Base-by-base conservation (phyloP, 805 yeast genomes). In the Candida awuae region DNA sequence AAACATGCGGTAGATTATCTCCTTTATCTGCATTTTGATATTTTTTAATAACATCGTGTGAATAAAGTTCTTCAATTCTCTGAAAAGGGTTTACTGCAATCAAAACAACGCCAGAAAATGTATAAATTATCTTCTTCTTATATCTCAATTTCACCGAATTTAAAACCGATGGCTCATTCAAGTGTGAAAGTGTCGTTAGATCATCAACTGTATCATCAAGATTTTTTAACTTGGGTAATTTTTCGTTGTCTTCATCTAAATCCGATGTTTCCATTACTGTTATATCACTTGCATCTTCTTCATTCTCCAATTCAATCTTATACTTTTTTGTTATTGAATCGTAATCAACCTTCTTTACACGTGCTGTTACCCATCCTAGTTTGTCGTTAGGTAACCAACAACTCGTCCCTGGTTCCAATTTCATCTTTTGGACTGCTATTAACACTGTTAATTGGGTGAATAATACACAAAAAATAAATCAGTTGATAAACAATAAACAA, bases 51-150 rank as follows among this genome's bases (percentile, higher is more conserved):
- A 87, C 81, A 52, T 88, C 95, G 29, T 82, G 84, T 2, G 95
- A 78, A 61, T 90, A 90, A 32, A 90, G 66, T 52, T 84, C 84
- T 58, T 87, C 96, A 27, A 87, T 83, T 47, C 81, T 71, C 57
- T 86, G 95, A 62, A 90, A 90, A 13, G 98, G 98, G 59, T 90
- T 90, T 1, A 94, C 80, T 17, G 98, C 98, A 53, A 90, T 88
- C 58, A 90, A 73, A 32, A 90, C 98, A 40, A 90, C 88, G 56
- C 98, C 98, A 1, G 95, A 84, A 59, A 90, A 92, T 3, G 98
- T 90, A 61, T 90, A 90, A 43, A 90, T 90, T 56, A 80, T 83
- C 52, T 87, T 73, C 56, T 85, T 95, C 26, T 85, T 70, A 57
- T 92, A 90, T 48, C 98, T 75, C 45, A 83, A 75, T 53, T 77